A percentile compares a stretch with the other conserved stretches of the same genome.
These are phyloP conservation scores for Sparassis latifolia DNA, from an alignment of 1,284 basidiomycete genomes.

Conservation along the genomic window DNA sequence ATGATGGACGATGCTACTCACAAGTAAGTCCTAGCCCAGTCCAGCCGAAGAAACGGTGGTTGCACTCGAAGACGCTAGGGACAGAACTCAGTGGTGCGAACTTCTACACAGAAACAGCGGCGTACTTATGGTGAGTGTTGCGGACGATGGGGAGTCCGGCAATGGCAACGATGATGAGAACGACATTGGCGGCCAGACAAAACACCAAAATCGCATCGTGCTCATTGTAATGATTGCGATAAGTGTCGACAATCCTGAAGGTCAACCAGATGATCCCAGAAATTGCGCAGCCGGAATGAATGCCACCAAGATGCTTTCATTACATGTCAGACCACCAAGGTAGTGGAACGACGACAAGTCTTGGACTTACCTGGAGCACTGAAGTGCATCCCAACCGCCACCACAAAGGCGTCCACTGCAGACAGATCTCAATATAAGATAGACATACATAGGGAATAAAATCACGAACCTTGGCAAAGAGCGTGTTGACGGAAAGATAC, in stretches of 20 bases:
- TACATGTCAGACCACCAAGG: no score
- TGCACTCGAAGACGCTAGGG: conserved; percentile 56
- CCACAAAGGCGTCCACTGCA: conserved; percentile 58
- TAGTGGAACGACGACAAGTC: no score
- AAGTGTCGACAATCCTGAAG: conserved; percentile 46
- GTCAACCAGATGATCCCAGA: conserved; percentile 61
- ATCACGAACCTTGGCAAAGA: conserved; percentile 52
- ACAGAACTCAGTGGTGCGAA: conserved; percentile 9
- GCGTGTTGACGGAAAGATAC: conserved; percentile 49
- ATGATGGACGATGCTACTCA: not conserved
- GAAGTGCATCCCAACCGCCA: conserved; percentile 59
- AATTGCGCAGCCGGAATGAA: conserved; percentile 64
- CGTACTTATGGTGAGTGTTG: conserved; percentile 64
- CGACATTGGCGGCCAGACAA: conserved; percentile 51
- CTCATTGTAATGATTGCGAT: conserved; percentile 46
- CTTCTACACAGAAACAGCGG: conserved; percentile 5
- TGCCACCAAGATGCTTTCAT: conserved; percentile 50
- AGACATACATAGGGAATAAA: no score
- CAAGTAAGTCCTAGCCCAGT: not conserved
- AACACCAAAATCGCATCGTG: conserved; percentile 50
- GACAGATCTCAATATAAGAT: conserved; percentile 2
- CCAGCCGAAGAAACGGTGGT: conserved; percentile 69
- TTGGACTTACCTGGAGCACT: conserved; percentile 33
- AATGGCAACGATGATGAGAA: conserved; percentile 50
- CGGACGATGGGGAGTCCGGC: conserved; percentile 64